Evolutionary conservation across 78 protist genomes (phyloP).

Genomic region (Dictyostelium firmibasis): DNA sequence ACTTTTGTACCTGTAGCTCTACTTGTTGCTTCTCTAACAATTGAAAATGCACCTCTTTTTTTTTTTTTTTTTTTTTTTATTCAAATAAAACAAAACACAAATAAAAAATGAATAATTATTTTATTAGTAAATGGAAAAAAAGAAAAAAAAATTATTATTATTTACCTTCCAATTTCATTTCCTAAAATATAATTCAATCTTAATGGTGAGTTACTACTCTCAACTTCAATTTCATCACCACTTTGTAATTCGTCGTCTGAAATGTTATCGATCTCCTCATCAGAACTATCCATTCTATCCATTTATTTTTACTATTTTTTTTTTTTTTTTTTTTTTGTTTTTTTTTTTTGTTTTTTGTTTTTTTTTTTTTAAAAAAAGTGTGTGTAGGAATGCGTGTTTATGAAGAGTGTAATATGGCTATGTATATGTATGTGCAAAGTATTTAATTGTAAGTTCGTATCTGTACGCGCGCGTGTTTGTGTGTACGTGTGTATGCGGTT

Average conservation of each 20-base stretch:
- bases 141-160: neutral
- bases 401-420: neutral
- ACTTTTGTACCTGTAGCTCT: conserved; percentile 55
- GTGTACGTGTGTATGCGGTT: neutral
- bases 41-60: conserved; percentile 80
- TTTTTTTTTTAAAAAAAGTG: neutral
- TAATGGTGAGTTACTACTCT: neutral
- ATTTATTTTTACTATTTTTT: neutral
- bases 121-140: neutral
- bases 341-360: neutral
- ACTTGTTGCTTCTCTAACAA: conserved; percentile 74
- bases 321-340: too few species aligned
- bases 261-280: conserved; percentile 45
- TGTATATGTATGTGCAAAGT: too few species aligned
- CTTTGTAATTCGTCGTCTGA: conserved; percentile 36
- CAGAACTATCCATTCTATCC: conserved; percentile 44
- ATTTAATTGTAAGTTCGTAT: too few species aligned
- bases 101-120: neutral
- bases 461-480: neutral
- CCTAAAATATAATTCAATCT: conserved; percentile 37
- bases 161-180: conserved; percentile 49
- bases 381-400: neutral
- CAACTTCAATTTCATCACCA: conserved; percentile 20
- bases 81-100: neutral
- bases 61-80: neutral